Conservation (phyloP, 73 alveolate species). For the Stentor coeruleus region DNA sequence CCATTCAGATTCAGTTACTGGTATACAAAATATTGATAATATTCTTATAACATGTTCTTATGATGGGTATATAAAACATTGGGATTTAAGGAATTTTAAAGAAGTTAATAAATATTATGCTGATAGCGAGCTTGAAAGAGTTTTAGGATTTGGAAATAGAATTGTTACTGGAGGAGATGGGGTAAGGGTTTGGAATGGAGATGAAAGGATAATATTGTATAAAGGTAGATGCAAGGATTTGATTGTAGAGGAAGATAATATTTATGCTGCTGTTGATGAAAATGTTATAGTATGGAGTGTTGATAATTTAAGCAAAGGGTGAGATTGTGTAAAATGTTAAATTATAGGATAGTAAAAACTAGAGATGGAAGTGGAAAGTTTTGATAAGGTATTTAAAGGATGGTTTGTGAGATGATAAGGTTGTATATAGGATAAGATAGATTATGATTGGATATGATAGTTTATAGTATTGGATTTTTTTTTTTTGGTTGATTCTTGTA, state of each 20-base stretch:
- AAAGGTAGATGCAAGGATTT: background rate
- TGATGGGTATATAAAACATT: background rate
- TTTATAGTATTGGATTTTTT: too few relatives aligned
- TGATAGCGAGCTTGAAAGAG: background rate
- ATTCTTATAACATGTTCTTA: background rate
- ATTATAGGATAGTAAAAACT: too few relatives aligned
- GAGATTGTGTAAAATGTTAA: too few relatives aligned
- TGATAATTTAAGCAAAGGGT: too few relatives aligned
- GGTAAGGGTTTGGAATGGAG: background rate
- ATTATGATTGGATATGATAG: too few relatives aligned
- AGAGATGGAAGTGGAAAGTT: too few relatives aligned
- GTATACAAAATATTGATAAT: background rate
- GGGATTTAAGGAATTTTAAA: background rate
- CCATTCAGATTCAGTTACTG: background rate
- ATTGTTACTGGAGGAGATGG: background rate
- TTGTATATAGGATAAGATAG: too few relatives aligned
- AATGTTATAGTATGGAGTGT: background rate
- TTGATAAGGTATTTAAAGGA: too few relatives aligned
- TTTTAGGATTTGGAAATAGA: too few relatives aligned
- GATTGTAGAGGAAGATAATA: background rate
- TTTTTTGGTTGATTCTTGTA: too few relatives aligned
- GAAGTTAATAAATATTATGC: background rate
- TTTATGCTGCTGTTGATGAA: background rate
- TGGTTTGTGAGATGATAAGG: too few relatives aligned
- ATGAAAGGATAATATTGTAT: background rate